Evolutionary conservation across 345 rosid genomes (phyloP), one percentile per base, ranked within the genome.

Genomic region (Firmiana major): DNA sequence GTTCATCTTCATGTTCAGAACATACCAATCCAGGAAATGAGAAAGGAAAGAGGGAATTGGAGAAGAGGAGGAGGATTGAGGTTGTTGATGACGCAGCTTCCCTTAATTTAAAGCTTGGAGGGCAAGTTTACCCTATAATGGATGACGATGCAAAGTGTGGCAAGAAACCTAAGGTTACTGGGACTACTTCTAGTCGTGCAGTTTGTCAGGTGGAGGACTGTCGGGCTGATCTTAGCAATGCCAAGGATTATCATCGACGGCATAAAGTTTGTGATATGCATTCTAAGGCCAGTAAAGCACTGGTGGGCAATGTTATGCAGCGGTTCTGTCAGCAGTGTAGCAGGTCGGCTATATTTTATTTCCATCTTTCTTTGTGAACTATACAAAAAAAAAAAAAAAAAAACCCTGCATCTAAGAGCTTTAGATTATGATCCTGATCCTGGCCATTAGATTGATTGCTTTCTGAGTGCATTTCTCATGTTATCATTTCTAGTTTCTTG

Each of bases 261-360:
- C 95, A 91, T 81, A 91, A 89, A 81, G 96, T 91, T 63, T 91
- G 96, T 60, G 86, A 88, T 75, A 75, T 87, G 81, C 96, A 91
- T 81, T 89, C 96, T 9, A 91, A 91, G 81, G 90, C 93, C 43
- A 82, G 84, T 63, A 83, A 80, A 77, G 93, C 90, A 0, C 83
- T 87, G 51, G 93, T 91, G 24, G 89, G 90, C 59, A 85, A 83
- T 78, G 86, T 83, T 70, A 81, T 88, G 92, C 91, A 91, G 87
- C 87, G 96, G 42, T 91, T 91, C 80, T 91, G 96, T 82, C 96
- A 91, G 78, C 96, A 91, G 77, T 91, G 93, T 78, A 91, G 96
- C 82, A 87, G 93, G 96, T 91, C 65, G 66, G 88, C 62, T 74
- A 34, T 60, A 13, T 68, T 40, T 8, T 77, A 63, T 48, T 71